Conservation (phyloP, 345 rosid genomes). For the Populus nigra region DNA sequence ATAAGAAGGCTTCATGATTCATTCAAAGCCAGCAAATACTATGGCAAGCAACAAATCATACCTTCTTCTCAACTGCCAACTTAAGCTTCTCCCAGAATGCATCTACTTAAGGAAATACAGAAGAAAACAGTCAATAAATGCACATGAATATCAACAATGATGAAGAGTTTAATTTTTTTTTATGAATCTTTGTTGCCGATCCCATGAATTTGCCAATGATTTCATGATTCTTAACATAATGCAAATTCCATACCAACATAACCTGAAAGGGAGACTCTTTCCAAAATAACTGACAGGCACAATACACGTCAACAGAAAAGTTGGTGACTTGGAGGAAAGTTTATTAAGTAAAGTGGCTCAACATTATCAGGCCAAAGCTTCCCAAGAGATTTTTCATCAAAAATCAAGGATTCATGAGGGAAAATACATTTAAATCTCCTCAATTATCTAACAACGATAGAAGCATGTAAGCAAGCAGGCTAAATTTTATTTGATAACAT, state of each 20-base stretch:
- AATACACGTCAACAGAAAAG: background rate
- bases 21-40: background rate
- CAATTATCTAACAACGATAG: background rate
- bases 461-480: background rate
- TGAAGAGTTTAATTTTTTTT: no score
- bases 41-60: slow-evolving; percentile 16
- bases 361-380: background rate
- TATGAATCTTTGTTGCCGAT: background rate
- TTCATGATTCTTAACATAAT: background rate
- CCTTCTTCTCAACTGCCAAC: slow-evolving; percentile 63
- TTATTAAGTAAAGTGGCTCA: background rate
- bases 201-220: background rate
- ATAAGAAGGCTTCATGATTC: background rate
- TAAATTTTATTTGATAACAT: background rate
- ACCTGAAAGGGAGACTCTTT: background rate
- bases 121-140: background rate
- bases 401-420: background rate
- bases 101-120: slow-evolving; percentile 42
- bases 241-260: background rate
- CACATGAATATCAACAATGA: background rate
- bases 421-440: background rate
- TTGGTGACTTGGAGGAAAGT: background rate
- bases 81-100: slow-evolving; percentile 81
- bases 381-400: background rate
- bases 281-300: background rate